Evolutionary conservation across 2,329 filamentous ascomycete species (phyloP), one percentile per base, ranked within the genome.

Genomic region (Neonectria punicea): DNA sequence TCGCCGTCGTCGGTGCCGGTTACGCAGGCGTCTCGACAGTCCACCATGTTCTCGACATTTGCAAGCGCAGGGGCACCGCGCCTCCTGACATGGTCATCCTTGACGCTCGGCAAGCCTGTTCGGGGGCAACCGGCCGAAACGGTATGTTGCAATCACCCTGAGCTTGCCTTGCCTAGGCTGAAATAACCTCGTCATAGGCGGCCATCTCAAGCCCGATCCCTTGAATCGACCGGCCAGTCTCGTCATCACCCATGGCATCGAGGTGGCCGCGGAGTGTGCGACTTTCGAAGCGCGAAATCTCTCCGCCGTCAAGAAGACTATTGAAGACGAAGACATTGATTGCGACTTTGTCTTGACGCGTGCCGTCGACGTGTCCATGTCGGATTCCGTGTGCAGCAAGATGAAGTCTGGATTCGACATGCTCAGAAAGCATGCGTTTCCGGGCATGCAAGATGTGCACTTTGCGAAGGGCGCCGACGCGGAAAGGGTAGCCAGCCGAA

Each of bases 1-100:
- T 86, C 55, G 77, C 81, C 16, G 80, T 86, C 41, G 78, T 86
- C 9, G 84, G 84, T 0, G 80, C 81, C 14, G 84, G 84, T 0
- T 84, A 80, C 58, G 77, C 83, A 5, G 84, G 84, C 3, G 78
- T 80, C 1, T 78, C 79, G 1, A 78, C 81, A 5, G 80, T 80
- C 0, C 83, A 83, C 49, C 80, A 86, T 63, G 76, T 79, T n/a
- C 58, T 78, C 32, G 46, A 56, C 34, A n/a, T 56, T 16, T 70
- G 73, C 36, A 66, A 65, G 50, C 50, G 67, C 14, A 59, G 65
- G 1, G 62, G 61, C 4, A 68, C 9, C 14, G 34, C 36, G 44
- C 53, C 59, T n/a, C 69, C 65, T 3, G 36, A 30, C 1, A 75
- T 81, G 13, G 67, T 75, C 0, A 63, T 80, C 13, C 68, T 81